These are phyloP conservation scores for Solanum appendiculatum DNA, from an alignment of 257 asterid genomes.

Conservation along the genomic window DNA sequence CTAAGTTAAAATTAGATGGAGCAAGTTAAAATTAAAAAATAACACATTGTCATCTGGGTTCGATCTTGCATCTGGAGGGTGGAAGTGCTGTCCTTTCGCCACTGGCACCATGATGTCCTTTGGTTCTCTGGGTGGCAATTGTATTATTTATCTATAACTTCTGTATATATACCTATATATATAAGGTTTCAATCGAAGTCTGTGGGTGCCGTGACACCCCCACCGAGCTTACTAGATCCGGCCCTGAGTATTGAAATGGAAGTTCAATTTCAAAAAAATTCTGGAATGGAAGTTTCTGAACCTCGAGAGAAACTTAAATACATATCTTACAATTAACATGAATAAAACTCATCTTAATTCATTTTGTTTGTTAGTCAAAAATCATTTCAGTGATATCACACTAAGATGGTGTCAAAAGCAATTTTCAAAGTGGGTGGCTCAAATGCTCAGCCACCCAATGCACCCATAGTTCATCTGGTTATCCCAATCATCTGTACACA, in stretches of 20 bases:
- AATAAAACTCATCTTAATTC: not conserved
- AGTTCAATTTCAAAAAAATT: not conserved
- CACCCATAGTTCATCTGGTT: not conserved
- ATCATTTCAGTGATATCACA: not conserved
- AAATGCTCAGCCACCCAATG: not conserved
- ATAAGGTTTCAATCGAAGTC: too few species aligned
- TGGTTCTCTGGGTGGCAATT: too few species aligned
- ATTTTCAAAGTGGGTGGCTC: not conserved
- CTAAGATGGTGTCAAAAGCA: not conserved
- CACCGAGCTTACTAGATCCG: too few species aligned
- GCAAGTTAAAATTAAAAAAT: too few species aligned
- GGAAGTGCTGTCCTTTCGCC: too few species aligned
- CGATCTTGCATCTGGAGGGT: too few species aligned
- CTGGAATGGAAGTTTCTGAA: not conserved
- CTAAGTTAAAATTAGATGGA: too few species aligned
- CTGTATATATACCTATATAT: too few species aligned
- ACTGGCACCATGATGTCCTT: too few species aligned
- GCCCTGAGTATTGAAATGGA: not conserved
- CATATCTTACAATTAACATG: not conserved
- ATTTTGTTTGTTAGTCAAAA: not conserved
- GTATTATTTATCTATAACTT: too few species aligned
- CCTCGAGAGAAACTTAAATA: not conserved
- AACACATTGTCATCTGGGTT: too few species aligned
- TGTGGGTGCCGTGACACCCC: too few species aligned
- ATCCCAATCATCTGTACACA: not conserved